phyloP scores from a whole-genome alignment of 805 yeast species.

The Ogataea pilisensis region DNA sequence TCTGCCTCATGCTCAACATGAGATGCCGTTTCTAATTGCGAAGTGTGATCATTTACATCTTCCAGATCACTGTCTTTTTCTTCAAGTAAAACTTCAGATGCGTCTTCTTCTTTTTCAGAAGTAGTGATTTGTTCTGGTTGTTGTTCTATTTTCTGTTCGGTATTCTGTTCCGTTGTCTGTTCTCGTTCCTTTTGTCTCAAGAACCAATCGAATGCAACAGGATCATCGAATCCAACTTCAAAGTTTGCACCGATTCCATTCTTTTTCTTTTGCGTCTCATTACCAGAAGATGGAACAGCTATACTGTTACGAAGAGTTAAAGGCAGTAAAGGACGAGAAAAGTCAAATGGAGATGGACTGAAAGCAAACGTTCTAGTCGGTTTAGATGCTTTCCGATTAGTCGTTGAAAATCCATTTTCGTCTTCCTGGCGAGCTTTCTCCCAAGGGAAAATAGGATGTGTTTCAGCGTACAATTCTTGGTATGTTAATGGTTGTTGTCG shows the following conservation, averaged over 20 bases:
- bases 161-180: too few species aligned
- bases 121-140: too few species aligned
- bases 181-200: slow-evolving; percentile 10
- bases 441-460: slow-evolving; percentile 36
- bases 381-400: neutral
- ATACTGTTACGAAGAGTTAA: neutral
- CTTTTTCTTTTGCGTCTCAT: too few species aligned
- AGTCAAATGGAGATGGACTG: neutral
- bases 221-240: slow-evolving; percentile 20
- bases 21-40: too few species aligned
- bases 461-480: slow-evolving; percentile 19
- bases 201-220: slow-evolving; percentile 14
- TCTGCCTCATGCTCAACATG: too few species aligned
- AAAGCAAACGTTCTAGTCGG: slow-evolving; percentile 2
- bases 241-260: too few species aligned
- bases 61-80: neutral
- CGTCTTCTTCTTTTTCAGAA: slow-evolving; percentile 3
- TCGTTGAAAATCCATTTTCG: too few species aligned
- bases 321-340: neutral
- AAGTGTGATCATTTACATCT: slow-evolving; percentile 4
- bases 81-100: neutral
- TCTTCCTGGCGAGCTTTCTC: too few species aligned
- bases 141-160: too few species aligned
- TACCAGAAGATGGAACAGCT: too few species aligned
- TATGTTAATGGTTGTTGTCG: neutral